Evolutionary conservation across 169 alveolate species (phyloP), one percentile per base, ranked within the genome.

Genomic region (Ichthyophthirius multifiliis): DNA sequence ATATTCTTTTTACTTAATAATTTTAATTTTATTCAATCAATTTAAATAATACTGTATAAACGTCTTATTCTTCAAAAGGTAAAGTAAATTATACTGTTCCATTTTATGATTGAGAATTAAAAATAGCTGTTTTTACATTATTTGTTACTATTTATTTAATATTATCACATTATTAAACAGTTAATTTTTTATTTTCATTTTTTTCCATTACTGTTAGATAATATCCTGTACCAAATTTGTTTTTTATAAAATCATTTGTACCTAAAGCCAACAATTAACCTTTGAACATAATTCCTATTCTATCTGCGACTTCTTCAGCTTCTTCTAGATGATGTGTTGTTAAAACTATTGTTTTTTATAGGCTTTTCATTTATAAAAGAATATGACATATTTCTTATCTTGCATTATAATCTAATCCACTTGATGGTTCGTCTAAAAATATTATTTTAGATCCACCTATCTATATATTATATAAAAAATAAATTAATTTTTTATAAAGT

Each of bases 251-350:
- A 13, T 85, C 84, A 64, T 83, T 47, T 39, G 75, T 84, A 23
- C 96, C 96, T 63, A 88, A 65, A 71, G 96, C 91, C 31, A 86
- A 46, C 34, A 89, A 81, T 46, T 67, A 65, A 34, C 97, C 98
- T 41, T 76, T 88, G 47, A 84, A 76, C 90, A 93, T 87, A 34
- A 93, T 90, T 16, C 93, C 96, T 20, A 92, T 92, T 77, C 97
- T 89, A 74, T 96, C 98, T 23, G 96, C 97, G 43, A 94, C 75
- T 30, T 84, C 86, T 64, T 96, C 98, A 34, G 97, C 97, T 82
- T 96, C 97, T 65, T 96, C 98, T 89, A 96, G 85, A 75, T 90
- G 92, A 78, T 94, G 97, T 15, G 98, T 93, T 0, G 97, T 96
- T 20, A 93, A 76, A 23, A 93, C 67, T 30, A 96, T 74, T 37